Percentiles rank a stretch among this genome's conserved stretches.
phyloP scores from a whole-genome alignment of 2,329 filamentous ascomycete genomes.

The Paramyrothecium sp. region DNA sequence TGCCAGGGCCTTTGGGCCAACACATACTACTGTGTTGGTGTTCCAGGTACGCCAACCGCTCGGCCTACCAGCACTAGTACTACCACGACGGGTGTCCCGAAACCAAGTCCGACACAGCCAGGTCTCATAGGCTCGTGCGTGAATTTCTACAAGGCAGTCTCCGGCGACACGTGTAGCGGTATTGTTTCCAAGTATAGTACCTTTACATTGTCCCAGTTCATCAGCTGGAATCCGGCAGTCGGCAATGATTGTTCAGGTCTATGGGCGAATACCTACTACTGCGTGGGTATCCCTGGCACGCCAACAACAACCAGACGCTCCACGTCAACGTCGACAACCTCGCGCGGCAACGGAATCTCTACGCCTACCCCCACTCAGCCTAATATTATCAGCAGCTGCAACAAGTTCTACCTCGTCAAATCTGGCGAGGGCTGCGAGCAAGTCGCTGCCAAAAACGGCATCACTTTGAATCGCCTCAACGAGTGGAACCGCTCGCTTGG shows the following conservation, averaged over 20 bases:
- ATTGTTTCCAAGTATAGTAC: background rate
- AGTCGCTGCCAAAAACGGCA: constrained; percentile 4
- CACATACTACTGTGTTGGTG: background rate
- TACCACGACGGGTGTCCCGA: background rate
- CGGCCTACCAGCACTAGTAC: background rate
- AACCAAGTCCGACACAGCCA: background rate
- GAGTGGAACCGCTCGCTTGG: constrained; percentile 8
- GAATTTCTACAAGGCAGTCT: background rate
- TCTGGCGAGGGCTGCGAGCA: background rate
- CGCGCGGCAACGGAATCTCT: background rate
- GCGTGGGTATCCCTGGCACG: background rate
- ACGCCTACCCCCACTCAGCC: background rate
- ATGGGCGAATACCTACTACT: background rate
- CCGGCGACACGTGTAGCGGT: background rate
- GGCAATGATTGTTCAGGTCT: background rate
- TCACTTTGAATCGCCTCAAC: constrained; percentile 2
- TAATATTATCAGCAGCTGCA: constrained; percentile 7
- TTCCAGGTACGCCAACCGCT: background rate
- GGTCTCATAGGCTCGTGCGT: background rate
- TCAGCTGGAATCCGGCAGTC: background rate
- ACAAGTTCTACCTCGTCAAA: constrained; percentile 8
- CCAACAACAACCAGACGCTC: too few relatives aligned
- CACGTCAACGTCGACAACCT: background rate
- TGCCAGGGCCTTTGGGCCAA: background rate
- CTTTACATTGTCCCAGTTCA: background rate